Conservation (phyloP, 108 stramenopile genomes). For the Fragilaria crotonensis region DNA sequence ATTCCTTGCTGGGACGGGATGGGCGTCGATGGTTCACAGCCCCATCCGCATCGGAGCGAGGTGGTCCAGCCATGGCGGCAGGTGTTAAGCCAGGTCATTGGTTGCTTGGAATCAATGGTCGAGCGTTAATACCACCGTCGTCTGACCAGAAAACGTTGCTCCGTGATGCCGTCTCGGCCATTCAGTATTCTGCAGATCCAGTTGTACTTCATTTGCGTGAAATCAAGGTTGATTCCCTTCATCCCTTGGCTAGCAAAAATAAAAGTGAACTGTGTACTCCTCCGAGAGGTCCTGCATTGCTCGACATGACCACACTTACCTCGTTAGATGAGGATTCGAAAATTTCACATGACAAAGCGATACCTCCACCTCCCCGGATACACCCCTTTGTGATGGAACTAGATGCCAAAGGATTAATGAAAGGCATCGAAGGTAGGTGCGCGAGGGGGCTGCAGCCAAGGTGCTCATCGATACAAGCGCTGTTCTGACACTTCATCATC, state of each 20-base stretch:
- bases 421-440: constrained; percentile 8
- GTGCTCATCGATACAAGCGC: too few relatives aligned
- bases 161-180: constrained; percentile 11
- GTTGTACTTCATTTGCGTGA: constrained; percentile 43
- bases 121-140: constrained; percentile 26
- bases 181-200: constrained; percentile 35
- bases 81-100: constrained; percentile 57
- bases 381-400: constrained; percentile 62
- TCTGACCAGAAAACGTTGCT: constrained; percentile 10
- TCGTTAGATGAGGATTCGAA: too few relatives aligned
- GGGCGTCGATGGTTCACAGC: constrained; percentile 13
- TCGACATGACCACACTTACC: too few relatives aligned
- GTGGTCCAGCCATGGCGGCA: constrained; percentile 43
- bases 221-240: constrained; percentile 12
- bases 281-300: too few relatives aligned
- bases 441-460: too few relatives aligned
- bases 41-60: constrained; percentile 1
- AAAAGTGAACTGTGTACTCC: too few relatives aligned
- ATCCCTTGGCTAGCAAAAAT: too few relatives aligned
- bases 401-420: constrained; percentile 22
- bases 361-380: constrained; percentile 17
- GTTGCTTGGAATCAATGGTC: constrained; percentile 73
- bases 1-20: constrained; percentile 28
- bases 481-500: not conserved
- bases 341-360: too few relatives aligned